Evolutionary conservation across 768 basidiomycete species (phyloP).

Genomic region (Lactarius vividus): DNA sequence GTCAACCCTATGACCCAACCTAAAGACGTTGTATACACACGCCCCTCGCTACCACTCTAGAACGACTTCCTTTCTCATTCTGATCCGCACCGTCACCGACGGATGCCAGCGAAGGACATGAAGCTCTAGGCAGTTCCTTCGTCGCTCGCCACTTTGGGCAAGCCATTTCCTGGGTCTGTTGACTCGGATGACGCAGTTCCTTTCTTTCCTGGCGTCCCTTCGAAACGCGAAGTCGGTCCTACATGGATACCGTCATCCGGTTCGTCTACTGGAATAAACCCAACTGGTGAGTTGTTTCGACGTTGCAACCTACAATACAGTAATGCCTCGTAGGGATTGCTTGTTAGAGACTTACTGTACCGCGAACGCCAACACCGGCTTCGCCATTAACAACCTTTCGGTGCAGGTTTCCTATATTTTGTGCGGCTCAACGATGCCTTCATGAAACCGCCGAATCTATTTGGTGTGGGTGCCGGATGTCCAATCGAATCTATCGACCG

Average conservation of each 20-base stretch:
- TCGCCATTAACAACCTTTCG: too few relatives aligned
- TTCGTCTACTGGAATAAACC: conserved; percentile 16
- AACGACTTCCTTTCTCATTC: not conserved
- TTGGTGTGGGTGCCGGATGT: not conserved
- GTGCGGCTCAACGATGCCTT: too few relatives aligned
- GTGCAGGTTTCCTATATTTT: too few relatives aligned
- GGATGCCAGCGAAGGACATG: not conserved
- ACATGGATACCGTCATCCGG: conserved; percentile 30
- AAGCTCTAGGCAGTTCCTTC: not conserved
- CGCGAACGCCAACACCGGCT: too few relatives aligned
- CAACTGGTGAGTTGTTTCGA: too few relatives aligned
- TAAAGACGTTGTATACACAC: too few relatives aligned
- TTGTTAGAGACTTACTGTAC: too few relatives aligned
- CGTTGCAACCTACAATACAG: too few relatives aligned
- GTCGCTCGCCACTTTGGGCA: not conserved
- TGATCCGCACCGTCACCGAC: not conserved
- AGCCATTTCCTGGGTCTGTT: not conserved
- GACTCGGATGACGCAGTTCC: not conserved
- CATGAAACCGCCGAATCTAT: too few relatives aligned
- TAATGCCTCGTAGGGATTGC: conserved; percentile 26
- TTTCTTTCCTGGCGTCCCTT: not conserved
- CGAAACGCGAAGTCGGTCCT: conserved; percentile 28
- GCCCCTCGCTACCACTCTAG: not conserved
- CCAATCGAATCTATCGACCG: conserved; percentile 28
- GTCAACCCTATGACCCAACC: not conserved